Evolutionary conservation across 2,329 filamentous ascomycete species (phyloP).

Genomic region (Arthroderma sp.): DNA sequence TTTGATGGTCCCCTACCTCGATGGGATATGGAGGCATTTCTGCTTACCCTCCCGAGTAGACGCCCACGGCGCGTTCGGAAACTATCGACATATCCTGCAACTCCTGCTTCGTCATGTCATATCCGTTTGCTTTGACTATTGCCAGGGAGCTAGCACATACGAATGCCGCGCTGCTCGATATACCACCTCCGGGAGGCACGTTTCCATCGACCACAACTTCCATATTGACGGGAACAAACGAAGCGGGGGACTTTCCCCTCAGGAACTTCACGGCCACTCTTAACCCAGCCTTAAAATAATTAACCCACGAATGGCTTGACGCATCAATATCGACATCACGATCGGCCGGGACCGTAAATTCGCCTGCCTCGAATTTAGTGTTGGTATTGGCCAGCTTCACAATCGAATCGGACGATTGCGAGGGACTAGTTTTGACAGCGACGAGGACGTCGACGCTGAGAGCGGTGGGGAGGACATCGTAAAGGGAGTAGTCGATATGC

Average conservation of each 20-base stretch:
- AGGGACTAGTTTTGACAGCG: conserved; percentile 49
- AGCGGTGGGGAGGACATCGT: conserved; percentile 90
- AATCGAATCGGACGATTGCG: conserved; percentile 38
- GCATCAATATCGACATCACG: conserved; percentile 68
- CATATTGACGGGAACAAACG: conserved; percentile 61
- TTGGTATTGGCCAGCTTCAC: conserved; percentile 69
- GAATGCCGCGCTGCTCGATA: conserved; percentile 89
- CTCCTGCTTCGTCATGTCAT: conserved; percentile 77
- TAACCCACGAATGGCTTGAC: conserved; percentile 82
- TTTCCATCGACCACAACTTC: conserved; percentile 81
- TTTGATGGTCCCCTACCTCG: too few species aligned
- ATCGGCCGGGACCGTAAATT: conserved; percentile 56
- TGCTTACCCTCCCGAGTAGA: conserved; percentile 81
- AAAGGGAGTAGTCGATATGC: conserved; percentile 97
- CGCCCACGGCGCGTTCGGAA: conserved; percentile 83
- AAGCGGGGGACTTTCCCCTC: conserved; percentile 44
- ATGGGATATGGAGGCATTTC: background rate
- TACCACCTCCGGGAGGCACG: conserved; percentile 79
- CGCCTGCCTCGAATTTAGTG: conserved; percentile 59
- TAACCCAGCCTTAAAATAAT: conserved; percentile 93
- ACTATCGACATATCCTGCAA: conserved; percentile 87
- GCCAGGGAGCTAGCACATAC: conserved; percentile 82
- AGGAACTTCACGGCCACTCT: conserved; percentile 68
- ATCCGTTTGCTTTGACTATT: conserved; percentile 73
- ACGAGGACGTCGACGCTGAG: conserved; percentile 84